Evolutionary conservation across 495 filamentous ascomycete genomes (phyloP), one percentile per base, ranked within the genome.

Genomic region (Polyplosphaeria fusca): DNA sequence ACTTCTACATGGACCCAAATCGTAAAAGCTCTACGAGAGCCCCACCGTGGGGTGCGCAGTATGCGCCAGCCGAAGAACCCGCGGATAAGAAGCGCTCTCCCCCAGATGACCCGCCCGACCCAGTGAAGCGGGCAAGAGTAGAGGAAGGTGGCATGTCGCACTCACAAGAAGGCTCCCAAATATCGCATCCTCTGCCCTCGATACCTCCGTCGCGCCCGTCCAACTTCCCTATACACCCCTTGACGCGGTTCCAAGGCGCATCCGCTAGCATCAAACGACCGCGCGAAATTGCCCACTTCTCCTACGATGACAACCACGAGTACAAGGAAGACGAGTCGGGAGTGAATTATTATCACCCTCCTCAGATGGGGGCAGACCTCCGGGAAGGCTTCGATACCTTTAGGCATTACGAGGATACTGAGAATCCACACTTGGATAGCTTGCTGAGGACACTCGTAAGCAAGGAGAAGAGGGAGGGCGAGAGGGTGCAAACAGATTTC

Each of bases 351-450:
- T 99, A 96, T 71, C 94, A 95, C 65, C 82, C 88, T 11, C 86
- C 94, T 0, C 67, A 68, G 23, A 71, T 95, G 3, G 81, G 82
- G 18, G 78, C 80, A 12, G 82, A 91, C 69, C 74, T 99, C 37
- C 89, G 84, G 19, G 70, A 74, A 9, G 93, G 93, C 12, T 95
- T 87, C 67, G 83, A 89, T n/a, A 79, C 71, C 2, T 98, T 96
- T 66, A 76, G 85, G 54, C 87, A 92, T 63, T 79, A 92, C 39
- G 86, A 96, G 71, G 86, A 94, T 70, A 75, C 79, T 1, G 73
- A 74, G 5, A 92, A 96, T 72, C 89, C 92, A 65, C 94, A 97
- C 70, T 71, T 99, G 16, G 88, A 96, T 74, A 82, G 84, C 46
- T 72, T 99, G 19, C 74, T 99, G 28, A 81, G 80, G 37, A 86